Base-by-base conservation (phyloP, 257 asterid species). In the Nicotiana tabacum region DNA sequence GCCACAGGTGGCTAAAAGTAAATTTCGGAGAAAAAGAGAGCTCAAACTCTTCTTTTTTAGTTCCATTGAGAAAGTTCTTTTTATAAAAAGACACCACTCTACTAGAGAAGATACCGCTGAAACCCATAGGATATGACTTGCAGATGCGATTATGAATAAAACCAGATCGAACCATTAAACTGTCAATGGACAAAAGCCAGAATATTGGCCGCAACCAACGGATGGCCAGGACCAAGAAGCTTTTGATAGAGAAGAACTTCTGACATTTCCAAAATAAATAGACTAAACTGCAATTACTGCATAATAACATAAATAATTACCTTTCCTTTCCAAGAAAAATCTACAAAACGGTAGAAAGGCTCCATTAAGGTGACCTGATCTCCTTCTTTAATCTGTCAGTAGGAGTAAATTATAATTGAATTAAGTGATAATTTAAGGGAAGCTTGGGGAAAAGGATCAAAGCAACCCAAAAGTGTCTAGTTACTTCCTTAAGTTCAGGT, bases 241-340 rank as follows among this genome's bases (percentile, higher is more conserved):
- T 56, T 56, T 57, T 57, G 64, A 57, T 6, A 57, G 3, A 53
- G 17, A 57, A 74, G 61, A 48, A 43, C 15, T 74, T 27, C 51
- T 74, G 62, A 74, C n/a, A 48, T 13, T 24, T 48, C 62, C 24
- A 27, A 74, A 74, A 60, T 48, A 24, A 9, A 78, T 37, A 37
- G 70, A 24, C 11, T 11, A 80, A 35, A 30, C 62, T 51, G 61
- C 56, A 37, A 37, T 65, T 64, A 51, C 61, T 62, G 53, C 64
- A 37, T 43, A 27, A 35, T 48, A 62, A 4, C 82, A 60, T 61
- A n/a, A 61, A 79, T 62, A 46, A 37, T 21, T 90, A 96, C 99
- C 99, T 93, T 93, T 21, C 85, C 93, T 82, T 92, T 91, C 98
- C 99, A 94, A 3, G 95, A 89, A 86, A 96, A 90, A 80, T 91